Evolutionary conservation across 1,284 basidiomycete genomes (phyloP).

Genomic region (Tetrapyrgos nigripes): DNA sequence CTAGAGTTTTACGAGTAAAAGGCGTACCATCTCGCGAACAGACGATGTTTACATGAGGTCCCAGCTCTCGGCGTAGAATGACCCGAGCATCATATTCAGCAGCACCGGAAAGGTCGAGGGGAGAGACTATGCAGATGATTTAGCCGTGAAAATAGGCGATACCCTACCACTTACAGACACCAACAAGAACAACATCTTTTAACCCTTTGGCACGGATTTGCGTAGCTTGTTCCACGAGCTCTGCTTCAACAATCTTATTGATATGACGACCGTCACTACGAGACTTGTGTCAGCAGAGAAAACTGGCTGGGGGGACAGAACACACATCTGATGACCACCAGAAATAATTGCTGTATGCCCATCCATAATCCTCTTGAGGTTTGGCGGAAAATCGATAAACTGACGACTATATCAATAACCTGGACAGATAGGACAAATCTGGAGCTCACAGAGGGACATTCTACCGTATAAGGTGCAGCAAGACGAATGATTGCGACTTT

Average conservation of each 20-base stretch:
- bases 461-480: constrained; percentile 52
- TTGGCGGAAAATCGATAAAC: constrained; percentile 54
- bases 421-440: not conserved
- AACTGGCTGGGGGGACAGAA: not conserved
- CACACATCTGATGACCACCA: constrained; percentile 53
- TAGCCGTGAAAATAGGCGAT: not conserved
- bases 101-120: constrained; percentile 47
- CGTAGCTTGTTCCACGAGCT: constrained; percentile 47
- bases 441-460: constrained; percentile 34
- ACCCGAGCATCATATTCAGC: constrained; percentile 49
- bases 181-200: constrained; percentile 49
- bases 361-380: constrained; percentile 46
- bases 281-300: not conserved
- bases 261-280: constrained; percentile 48
- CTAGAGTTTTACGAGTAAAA: constrained; percentile 1
- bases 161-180: constrained; percentile 39
- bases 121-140: constrained; percentile 38
- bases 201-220: constrained; percentile 48
- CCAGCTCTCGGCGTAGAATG: constrained; percentile 44
- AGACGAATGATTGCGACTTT: constrained; percentile 58
- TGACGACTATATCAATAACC: constrained; percentile 30
- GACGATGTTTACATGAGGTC: constrained; percentile 48
- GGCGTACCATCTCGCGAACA: constrained; percentile 53
- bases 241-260: constrained; percentile 42
- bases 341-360: constrained; percentile 52